These are phyloP conservation scores for Acanthamoeba healyi DNA, from an alignment of 208 protist species.

Conservation along the genomic window DNA sequence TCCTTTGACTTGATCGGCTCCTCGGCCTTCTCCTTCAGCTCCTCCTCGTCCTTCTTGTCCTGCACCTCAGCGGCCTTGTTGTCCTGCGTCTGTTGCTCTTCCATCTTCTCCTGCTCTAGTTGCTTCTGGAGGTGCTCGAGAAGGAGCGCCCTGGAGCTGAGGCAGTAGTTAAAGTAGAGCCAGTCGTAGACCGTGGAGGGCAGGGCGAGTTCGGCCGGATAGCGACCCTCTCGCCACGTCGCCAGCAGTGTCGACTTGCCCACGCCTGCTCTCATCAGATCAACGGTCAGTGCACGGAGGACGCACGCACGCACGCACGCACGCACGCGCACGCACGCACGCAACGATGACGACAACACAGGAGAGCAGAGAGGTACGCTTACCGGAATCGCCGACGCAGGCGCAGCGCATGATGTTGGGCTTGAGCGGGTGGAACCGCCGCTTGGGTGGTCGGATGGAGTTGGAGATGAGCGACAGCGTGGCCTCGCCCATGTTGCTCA, in stretches of 20 bases:
- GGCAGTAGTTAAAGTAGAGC: constrained; percentile 15
- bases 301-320: too few species aligned
- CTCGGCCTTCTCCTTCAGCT: too few species aligned
- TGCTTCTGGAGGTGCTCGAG: not conserved
- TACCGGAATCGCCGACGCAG: not conserved
- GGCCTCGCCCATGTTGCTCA: constrained; percentile 1
- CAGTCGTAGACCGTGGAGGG: not conserved
- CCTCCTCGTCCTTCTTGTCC: not conserved
- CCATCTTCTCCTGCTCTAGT: too few species aligned
- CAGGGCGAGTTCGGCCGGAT: not conserved
- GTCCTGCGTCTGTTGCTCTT: too few species aligned
- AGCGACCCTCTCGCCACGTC: not conserved
- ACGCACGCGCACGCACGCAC: too few species aligned
- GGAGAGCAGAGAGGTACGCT: not conserved
- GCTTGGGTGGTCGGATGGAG: not conserved
- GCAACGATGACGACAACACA: too few species aligned
- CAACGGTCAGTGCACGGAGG: too few species aligned
- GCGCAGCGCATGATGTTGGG: constrained; percentile 30
- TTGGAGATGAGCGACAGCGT: not conserved
- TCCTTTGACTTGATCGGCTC: too few species aligned
- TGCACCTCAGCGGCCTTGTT: too few species aligned
- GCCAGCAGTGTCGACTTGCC: constrained; percentile 1
- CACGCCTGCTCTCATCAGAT: not conserved
- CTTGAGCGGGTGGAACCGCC: not conserved
- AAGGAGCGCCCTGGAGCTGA: not conserved